A percentile compares a stretch with the other conserved stretches of the same genome.
Evolutionary conservation across 495 filamentous ascomycete genomes (phyloP).

Genomic region (Talaromyces nanjingensis): DNA sequence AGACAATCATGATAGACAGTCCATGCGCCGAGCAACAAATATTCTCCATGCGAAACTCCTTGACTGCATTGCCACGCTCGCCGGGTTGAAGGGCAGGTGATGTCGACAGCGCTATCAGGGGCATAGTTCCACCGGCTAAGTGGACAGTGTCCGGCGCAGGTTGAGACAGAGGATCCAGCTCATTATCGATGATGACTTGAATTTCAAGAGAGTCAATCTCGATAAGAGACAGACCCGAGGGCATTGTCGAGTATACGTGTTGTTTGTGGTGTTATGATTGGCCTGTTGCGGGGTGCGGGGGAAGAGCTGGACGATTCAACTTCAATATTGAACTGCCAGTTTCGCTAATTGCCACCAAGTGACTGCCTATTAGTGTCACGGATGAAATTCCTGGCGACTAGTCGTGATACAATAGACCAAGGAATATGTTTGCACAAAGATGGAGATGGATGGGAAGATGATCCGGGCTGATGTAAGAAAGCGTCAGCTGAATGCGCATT

Average conservation of each 20-base stretch:
- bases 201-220: conserved; percentile 44
- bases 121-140: conserved; percentile 31
- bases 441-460: neutral
- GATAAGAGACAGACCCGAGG: conserved; percentile 16
- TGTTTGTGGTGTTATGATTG: neutral
- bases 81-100: conserved; percentile 18
- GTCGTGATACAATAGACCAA: neutral
- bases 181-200: conserved; percentile 48
- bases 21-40: conserved; percentile 58
- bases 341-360: neutral
- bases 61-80: conserved; percentile 34
- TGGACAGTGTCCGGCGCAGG: conserved; percentile 42
- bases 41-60: conserved; percentile 46
- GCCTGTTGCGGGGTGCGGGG: neutral
- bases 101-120: conserved; percentile 24
- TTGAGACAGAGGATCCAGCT: conserved; percentile 50
- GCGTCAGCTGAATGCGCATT: neutral
- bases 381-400: no score
- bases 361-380: neutral
- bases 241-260: neutral
- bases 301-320: neutral
- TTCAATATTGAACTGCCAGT: neutral
- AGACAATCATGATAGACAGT: conserved; percentile 45
- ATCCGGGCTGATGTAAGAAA: neutral
- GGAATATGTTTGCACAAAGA: neutral